Evolutionary conservation across 345 rosid genomes (phyloP).

Genomic region (Raphanus raphanistrum): DNA sequence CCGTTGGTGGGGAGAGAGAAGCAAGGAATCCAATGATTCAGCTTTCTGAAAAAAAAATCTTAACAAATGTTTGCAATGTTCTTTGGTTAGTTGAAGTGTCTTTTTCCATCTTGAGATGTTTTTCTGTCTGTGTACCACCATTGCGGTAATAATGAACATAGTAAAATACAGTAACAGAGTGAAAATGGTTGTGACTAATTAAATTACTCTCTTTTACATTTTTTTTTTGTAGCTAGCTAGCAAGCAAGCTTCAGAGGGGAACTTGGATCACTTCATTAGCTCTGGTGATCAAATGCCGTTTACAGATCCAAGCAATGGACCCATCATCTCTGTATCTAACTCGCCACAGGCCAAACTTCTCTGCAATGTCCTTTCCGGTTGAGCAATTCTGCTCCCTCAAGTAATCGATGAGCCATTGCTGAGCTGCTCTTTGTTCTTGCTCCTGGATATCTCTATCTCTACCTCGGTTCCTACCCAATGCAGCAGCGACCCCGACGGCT

Average conservation of each 20-base stretch:
- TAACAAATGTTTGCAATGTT: conserved; percentile 29
- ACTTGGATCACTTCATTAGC: conserved; percentile 71
- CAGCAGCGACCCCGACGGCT: conserved; percentile 42
- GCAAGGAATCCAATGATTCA: conserved; percentile 37
- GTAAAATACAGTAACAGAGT: conserved; percentile 2
- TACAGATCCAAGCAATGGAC: conserved; percentile 88
- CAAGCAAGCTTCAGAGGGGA: conserved; percentile 45
- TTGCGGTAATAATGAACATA: too few relatives aligned
- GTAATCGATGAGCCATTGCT: conserved; percentile 89
- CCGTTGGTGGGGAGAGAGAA: conserved; percentile 21
- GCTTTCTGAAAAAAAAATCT: conserved; percentile 35
- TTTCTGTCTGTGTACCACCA: conserved; percentile 11
- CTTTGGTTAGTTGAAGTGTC: conserved; percentile 39
- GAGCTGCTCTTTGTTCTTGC: conserved; percentile 74
- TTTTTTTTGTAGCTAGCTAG: neutral
- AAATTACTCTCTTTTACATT: conserved; percentile 8
- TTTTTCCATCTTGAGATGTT: conserved; percentile 30
- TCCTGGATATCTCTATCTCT: conserved; percentile 56
- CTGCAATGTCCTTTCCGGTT: conserved; percentile 79
- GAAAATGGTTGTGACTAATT: conserved; percentile 27
- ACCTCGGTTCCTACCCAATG: conserved; percentile 55
- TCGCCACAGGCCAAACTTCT: conserved; percentile 90
- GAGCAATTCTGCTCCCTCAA: conserved; percentile 75
- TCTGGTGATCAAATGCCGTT: conserved; percentile 72
- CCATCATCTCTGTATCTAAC: conserved; percentile 83